phyloP scores from a whole-genome alignment of 306 rosid species.

The Adenanthera pavonina region DNA sequence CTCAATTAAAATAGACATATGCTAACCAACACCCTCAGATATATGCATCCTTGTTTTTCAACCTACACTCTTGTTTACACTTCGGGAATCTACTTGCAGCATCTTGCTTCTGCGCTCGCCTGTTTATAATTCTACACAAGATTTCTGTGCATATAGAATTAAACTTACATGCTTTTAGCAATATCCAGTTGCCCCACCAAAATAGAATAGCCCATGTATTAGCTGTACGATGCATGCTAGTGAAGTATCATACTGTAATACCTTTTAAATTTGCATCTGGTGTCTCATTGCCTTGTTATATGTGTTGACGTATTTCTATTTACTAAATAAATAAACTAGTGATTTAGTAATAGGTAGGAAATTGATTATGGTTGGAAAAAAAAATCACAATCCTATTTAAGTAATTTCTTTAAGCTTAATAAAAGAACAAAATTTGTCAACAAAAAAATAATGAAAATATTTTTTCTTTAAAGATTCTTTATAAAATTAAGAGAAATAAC shows the following conservation, averaged over 20 bases:
- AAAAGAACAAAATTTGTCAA: background rate
- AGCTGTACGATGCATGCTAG: background rate
- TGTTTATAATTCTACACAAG: background rate
- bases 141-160: background rate
- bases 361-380: background rate
- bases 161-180: background rate
- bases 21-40: constrained; percentile 9
- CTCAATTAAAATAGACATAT: no score
- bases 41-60: constrained; percentile 6
- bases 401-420: background rate
- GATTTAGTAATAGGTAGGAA: background rate
- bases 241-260: background rate
- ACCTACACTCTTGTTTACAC: constrained; percentile 1
- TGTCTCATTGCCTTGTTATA: background rate
- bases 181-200: background rate
- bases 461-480: background rate
- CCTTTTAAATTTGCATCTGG: background rate
- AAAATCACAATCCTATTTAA: background rate
- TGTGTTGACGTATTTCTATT: background rate
- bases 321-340: background rate
- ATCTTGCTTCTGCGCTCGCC: constrained; percentile 13
- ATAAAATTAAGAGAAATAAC: constrained; percentile 2
- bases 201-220: background rate
- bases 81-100: constrained; percentile 9
- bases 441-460: background rate